These are phyloP conservation scores for Candida ulmi DNA, from an alignment of 805 yeast species.

Conservation along the genomic window DNA sequence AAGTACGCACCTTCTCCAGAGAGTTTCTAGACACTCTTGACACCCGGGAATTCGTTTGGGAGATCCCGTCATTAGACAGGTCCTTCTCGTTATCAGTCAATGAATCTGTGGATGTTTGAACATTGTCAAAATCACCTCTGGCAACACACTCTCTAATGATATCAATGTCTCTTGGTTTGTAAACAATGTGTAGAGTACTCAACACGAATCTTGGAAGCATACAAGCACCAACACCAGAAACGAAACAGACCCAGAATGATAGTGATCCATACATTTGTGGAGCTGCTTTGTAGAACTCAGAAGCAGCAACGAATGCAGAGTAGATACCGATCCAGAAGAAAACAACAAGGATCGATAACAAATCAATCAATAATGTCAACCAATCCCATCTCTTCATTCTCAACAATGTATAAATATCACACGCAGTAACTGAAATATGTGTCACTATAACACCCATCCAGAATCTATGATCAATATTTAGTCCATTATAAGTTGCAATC, in stretches of 20 bases:
- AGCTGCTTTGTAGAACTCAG: slow-evolving; percentile 64
- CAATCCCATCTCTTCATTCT: slow-evolving; percentile 83
- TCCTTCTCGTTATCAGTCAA: not conserved
- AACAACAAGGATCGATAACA: slow-evolving; percentile 52
- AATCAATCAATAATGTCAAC: slow-evolving; percentile 51
- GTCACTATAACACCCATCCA: slow-evolving; percentile 67
- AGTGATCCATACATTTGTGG: slow-evolving; percentile 56
- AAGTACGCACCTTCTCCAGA: not conserved
- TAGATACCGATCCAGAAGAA: slow-evolving; percentile 80
- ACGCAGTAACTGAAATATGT: slow-evolving; percentile 58
- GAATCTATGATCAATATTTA: slow-evolving; percentile 64
- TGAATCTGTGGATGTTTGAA: not conserved
- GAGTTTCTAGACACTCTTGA: too few species aligned
- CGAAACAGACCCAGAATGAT: slow-evolving; percentile 61
- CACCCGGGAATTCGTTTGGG: not conserved
- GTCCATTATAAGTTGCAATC: slow-evolving; percentile 46
- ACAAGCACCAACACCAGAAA: slow-evolving; percentile 60
- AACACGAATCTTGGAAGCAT: slow-evolving; percentile 61
- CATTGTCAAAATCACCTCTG: slow-evolving; percentile 52
- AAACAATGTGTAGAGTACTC: slow-evolving; percentile 49
- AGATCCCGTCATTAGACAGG: not conserved
- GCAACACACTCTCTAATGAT: slow-evolving; percentile 66
- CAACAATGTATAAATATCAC: slow-evolving; percentile 58
- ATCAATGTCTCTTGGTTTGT: slow-evolving; percentile 62
- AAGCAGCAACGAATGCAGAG: slow-evolving; percentile 37